Base-by-base conservation (phyloP, 176 grass and related monocot genomes). In the Aegilops longissima region DNA sequence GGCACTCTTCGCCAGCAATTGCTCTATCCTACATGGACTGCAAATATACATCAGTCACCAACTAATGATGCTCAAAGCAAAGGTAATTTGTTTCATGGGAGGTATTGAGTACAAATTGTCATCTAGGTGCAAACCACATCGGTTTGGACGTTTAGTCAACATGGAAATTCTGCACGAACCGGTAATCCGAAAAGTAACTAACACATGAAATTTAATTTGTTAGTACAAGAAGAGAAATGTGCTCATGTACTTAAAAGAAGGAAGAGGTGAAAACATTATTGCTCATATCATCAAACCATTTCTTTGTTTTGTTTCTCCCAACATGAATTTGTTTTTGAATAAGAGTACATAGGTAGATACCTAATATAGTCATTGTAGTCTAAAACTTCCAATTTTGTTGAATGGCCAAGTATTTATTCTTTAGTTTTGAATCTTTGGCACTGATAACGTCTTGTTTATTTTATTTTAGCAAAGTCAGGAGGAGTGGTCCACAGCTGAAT, bases 11-110 rank as follows among this genome's bases (percentile, higher is more conserved):
- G 87, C 62, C 94, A 96, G 66, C 94, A 99, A 47, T 63, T 99
- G 69, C 97, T 99, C 24, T 99, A 96, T 94, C 97, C 97, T 90
- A 94, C 92, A 73, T 99, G 94, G 97, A 93, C 75, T 86, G 94
- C 94, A 82, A n/a, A 87, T 59, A 79, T 83, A 76, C 45, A 47
- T 42, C 85, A 75, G 63, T 80, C 86, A 20, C 51, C 79, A 87
- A 88, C 86, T 75, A 87, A 82, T 54, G 54, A 88, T 56, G 42
- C 85, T 82, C 24, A 93, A 56, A 85, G 67, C 73, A 63, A 79
- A 66, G 90, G 94, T 99, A 91, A 85, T 33, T 25, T 77, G 23
- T 35, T 87, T 39, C 25, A 80, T 16, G 2, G 63, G 45, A 73
- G 24, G 7, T 44, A 33, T 52, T 51, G 33, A 64, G 12, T 76